These are phyloP conservation scores for Trypanosoma avium DNA, from an alignment of 208 protist genomes.

Conservation along the genomic window DNA sequence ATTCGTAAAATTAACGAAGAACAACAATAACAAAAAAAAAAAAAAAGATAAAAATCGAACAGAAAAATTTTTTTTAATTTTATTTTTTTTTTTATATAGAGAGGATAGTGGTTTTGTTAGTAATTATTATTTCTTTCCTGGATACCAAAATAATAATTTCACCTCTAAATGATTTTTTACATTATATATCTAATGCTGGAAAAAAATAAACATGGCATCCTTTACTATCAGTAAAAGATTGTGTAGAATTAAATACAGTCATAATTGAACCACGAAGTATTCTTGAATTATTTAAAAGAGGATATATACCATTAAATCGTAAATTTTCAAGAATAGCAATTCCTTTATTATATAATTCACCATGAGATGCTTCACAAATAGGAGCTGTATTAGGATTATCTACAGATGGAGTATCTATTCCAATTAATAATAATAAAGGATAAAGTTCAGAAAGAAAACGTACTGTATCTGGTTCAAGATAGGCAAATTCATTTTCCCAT, in stretches of 20 bases:
- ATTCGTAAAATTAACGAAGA: conserved; percentile 5
- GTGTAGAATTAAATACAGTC: conserved; percentile 49
- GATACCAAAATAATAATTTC: conserved; percentile 19
- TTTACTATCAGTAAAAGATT: conserved; percentile 47
- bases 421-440: conserved; percentile 64
- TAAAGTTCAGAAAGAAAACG: conserved; percentile 45
- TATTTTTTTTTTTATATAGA: background rate
- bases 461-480: conserved; percentile 42
- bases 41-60: background rate
- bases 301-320: conserved; percentile 31
- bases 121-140: background rate
- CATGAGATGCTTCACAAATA: conserved; percentile 44
- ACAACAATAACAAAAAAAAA: background rate
- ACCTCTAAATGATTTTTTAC: conserved; percentile 1
- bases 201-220: conserved; percentile 73
- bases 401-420: conserved; percentile 67
- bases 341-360: conserved; percentile 40
- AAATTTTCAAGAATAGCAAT: conserved; percentile 82
- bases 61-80: background rate
- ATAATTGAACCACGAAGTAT: conserved; percentile 36
- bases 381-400: conserved; percentile 41
- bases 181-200: conserved; percentile 19
- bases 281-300: conserved; percentile 22
- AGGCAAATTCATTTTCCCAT: conserved; percentile 41
- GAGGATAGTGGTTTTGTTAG: background rate